Evolutionary conservation across 2,329 filamentous ascomycete species (phyloP).

Genomic region (Claviceps sp.): DNA sequence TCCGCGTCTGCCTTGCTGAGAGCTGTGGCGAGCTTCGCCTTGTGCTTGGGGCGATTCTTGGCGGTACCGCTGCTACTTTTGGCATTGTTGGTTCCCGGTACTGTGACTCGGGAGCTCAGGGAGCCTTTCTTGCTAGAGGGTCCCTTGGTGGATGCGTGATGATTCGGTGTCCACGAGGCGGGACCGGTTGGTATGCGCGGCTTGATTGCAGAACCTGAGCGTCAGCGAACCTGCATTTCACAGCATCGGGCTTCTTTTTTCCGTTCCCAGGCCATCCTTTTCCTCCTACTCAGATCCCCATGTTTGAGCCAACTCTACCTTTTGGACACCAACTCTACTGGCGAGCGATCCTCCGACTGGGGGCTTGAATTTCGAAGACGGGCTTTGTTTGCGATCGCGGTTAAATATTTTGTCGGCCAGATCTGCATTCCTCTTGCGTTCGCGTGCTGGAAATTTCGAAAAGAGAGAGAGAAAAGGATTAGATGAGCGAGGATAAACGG

Average conservation of each 20-base stretch:
- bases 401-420: constrained; percentile 63
- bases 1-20: constrained; percentile 26
- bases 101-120: constrained; percentile 33
- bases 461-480: neutral
- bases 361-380: constrained; percentile 35
- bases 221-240: neutral
- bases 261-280: neutral
- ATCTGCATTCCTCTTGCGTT: constrained; percentile 56
- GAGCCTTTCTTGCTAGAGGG: constrained; percentile 17
- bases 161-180: constrained; percentile 58
- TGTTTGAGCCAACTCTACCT: constrained; percentile 32
- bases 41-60: constrained; percentile 15
- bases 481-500: neutral
- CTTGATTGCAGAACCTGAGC: neutral
- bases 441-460: constrained; percentile 34
- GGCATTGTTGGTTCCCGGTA: constrained; percentile 18
- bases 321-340: constrained; percentile 59
- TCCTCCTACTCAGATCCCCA: neutral
- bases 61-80: neutral
- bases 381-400: constrained; percentile 43
- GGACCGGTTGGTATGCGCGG: neutral
- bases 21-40: constrained; percentile 30
- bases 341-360: constrained; percentile 44
- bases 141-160: constrained; percentile 37
- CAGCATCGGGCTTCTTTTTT: neutral